Percentiles rank a stretch among this genome's conserved stretches.
These are phyloP conservation scores for Trichosanthes truncata DNA, from an alignment of 306 rosid genomes.

Conservation along the genomic window DNA sequence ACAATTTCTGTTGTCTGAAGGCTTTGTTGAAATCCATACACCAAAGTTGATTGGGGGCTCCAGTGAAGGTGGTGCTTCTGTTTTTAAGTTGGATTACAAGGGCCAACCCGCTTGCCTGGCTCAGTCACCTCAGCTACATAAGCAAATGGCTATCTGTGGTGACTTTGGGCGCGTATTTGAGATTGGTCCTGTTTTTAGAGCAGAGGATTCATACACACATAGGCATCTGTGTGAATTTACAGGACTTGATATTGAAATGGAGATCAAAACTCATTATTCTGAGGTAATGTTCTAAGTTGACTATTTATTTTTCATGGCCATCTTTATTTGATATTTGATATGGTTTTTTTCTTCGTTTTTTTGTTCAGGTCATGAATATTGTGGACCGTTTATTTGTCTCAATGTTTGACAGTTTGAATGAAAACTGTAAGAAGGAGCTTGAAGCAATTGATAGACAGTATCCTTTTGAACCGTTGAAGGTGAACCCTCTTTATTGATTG, in stretches of 20 bases:
- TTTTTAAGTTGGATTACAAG: slow-evolving; percentile 75
- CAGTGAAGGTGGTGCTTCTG: slow-evolving; percentile 98
- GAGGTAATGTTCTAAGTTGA: slow-evolving; percentile 48
- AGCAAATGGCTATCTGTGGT: slow-evolving; percentile 90
- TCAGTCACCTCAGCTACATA: slow-evolving; percentile 94
- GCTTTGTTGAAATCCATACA: slow-evolving; percentile 64
- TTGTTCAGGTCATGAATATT: slow-evolving; percentile 71
- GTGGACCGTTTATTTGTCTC: slow-evolving; percentile 66
- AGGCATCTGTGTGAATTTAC: slow-evolving; percentile 89
- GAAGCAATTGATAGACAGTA: slow-evolving; percentile 72
- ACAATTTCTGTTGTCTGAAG: slow-evolving; percentile 45
- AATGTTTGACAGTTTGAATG: slow-evolving; percentile 62
- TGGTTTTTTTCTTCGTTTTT: not conserved
- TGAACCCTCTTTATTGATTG: not conserved
- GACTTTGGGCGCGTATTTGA: slow-evolving; percentile 82
- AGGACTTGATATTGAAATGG: slow-evolving; percentile 96
- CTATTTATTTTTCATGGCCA: not conserved
- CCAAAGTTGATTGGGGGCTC: slow-evolving; percentile 83
- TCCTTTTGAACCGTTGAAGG: slow-evolving; percentile 94
- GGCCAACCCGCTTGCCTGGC: slow-evolving; percentile 90
- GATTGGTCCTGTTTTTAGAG: slow-evolving; percentile 83
- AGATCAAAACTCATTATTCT: slow-evolving; percentile 58
- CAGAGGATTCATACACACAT: slow-evolving; percentile 83
- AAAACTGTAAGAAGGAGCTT: slow-evolving; percentile 53
- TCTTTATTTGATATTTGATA: not conserved